Evolutionary conservation across 1,284 basidiomycete genomes (phyloP), one percentile per base, ranked within the genome.

Genomic region (Cystobasidium sp.): DNA sequence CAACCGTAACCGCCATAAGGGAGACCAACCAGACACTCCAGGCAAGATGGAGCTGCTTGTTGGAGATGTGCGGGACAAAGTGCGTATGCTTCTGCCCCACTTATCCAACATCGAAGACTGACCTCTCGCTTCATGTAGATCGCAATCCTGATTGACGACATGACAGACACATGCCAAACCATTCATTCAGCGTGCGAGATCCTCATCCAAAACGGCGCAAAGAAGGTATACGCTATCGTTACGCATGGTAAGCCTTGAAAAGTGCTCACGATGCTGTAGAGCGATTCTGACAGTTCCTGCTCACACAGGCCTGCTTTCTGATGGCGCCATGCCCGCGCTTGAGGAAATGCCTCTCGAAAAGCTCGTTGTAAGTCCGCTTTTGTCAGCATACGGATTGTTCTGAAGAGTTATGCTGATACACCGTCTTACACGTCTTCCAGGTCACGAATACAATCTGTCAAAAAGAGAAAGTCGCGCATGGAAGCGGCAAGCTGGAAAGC

Each of bases 91-190:
- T 18, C 7, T 8, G 46, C 7, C 43, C 1, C 16, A 12, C 39
- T 24, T 46, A 46, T 69, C 16, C 62, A 73, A 46, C 24, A 58
- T 56, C 46, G 22, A 24, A 8, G 9, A 37, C 20, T 51, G 10
- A 47, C 51, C 16, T 20, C 3, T 14, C 39, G n/a, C 20, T 24
- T 3, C 39, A 7, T 3, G 6, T 72, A 92, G 91, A 87, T 91
- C 66, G 94, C 93, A 41, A 96, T 99, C 80, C 86, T 99, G 63
- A 91, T 99, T 41, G 96, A 99, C 82, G 96, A 99, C 82, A 98
- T 99, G 94, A 91, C 97, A 81, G 97, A 99, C 83, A 94, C 93
- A 6, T 96, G 95, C 1, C 87, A 87, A 75, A 99, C 97, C 1
- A 87, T 99, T 31, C 85, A 88, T 12, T 85, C 97, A 18, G 96